These are phyloP conservation scores for Naganishia vishniacii DNA, from an alignment of 768 basidiomycete species.

Conservation along the genomic window DNA sequence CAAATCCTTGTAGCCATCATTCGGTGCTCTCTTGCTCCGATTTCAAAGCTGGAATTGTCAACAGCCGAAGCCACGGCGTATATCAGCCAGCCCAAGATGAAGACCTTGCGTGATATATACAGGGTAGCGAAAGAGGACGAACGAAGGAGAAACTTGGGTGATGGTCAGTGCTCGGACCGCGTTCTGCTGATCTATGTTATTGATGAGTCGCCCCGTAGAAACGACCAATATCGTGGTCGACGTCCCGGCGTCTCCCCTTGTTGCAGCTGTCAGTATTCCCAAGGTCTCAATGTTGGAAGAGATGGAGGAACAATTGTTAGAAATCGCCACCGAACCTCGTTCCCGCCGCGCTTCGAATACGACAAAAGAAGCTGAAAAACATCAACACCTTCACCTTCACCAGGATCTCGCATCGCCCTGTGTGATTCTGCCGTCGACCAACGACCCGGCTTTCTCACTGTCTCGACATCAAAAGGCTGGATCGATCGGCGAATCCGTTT, in stretches of 20 bases:
- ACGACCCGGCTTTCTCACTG: neutral
- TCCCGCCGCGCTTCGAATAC: conserved; percentile 2
- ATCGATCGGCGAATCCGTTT: conserved; percentile 19
- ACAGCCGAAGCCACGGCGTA: conserved; percentile 43
- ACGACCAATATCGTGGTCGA: conserved; percentile 8
- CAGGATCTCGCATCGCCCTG: conserved; percentile 13
- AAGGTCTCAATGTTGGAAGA: conserved; percentile 2
- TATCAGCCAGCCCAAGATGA: conserved; percentile 42
- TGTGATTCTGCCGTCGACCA: neutral
- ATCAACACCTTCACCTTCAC: neutral
- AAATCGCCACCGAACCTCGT: neutral
- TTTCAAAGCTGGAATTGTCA: conserved; percentile 45
- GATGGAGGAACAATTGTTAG: neutral
- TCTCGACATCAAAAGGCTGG: neutral
- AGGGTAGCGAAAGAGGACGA: conserved; percentile 49
- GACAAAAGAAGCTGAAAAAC: no score
- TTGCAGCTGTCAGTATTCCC: neutral
- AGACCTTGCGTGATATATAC: conserved; percentile 47
- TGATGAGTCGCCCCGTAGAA: neutral
- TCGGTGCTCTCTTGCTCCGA: conserved; percentile 36
- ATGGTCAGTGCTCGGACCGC: conserved; percentile 14
- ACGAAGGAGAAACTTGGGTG: conserved; percentile 33
- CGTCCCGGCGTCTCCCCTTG: neutral
- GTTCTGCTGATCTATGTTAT: neutral
- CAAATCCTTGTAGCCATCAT: conserved; percentile 44